Evolutionary conservation across 2,329 filamentous ascomycete species (phyloP).

Genomic region (Pseudohalonectria lignicola): DNA sequence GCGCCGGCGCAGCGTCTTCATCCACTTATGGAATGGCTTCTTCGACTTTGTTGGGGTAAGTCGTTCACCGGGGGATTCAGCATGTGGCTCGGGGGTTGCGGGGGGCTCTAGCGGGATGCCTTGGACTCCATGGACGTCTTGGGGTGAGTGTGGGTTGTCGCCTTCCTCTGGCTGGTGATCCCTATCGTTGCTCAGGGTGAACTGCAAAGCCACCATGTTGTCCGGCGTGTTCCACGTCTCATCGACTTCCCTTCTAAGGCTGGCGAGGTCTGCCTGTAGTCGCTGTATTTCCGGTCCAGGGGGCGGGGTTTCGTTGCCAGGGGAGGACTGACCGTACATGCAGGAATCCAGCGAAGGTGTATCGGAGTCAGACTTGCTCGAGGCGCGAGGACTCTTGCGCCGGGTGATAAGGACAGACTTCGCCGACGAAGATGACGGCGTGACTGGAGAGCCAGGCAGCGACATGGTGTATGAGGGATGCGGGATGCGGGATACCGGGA

Average conservation of each 20-base stretch:
- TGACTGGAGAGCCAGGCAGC: not conserved
- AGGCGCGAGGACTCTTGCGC: not conserved
- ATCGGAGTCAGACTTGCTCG: not conserved
- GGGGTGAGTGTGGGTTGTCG: too few species aligned
- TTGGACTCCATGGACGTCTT: too few species aligned
- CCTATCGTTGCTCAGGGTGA: not conserved
- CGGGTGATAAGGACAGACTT: not conserved
- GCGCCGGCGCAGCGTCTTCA: slow-evolving; percentile 55
- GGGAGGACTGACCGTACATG: too few species aligned
- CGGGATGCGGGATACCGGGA: too few species aligned
- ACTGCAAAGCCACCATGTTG: not conserved
- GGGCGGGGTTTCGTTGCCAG: too few species aligned
- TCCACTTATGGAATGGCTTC: slow-evolving; percentile 60
- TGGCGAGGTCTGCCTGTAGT: too few species aligned
- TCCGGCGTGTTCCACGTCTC: not conserved
- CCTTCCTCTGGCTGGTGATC: too few species aligned
- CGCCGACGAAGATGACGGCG: not conserved
- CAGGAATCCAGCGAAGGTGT: not conserved
- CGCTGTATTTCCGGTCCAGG: too few species aligned
- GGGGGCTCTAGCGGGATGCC: too few species aligned
- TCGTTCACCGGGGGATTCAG: not conserved
- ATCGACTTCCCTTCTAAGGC: not conserved
- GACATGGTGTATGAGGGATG: not conserved
- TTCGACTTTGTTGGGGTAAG: slow-evolving; percentile 6
- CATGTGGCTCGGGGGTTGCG: not conserved